Percentiles rank a stretch among this genome's conserved stretches.
Evolutionary conservation across 495 filamentous ascomycete species (phyloP).

Genomic region (Aspergillus bertholletiae): DNA sequence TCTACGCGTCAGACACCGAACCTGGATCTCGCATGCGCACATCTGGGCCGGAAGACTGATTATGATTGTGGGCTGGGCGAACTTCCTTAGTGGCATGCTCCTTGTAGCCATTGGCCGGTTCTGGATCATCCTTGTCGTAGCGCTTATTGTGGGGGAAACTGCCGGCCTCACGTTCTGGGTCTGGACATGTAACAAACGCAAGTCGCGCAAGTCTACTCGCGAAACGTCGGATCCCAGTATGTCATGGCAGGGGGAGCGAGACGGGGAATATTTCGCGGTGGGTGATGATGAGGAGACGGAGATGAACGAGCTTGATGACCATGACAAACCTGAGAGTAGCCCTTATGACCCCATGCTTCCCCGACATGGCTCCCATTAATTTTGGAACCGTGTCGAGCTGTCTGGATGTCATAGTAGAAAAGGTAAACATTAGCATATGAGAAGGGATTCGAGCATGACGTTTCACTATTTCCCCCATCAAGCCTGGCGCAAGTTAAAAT

Average conservation of each 20-base stretch:
- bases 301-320: background rate
- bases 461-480: too few relatives aligned
- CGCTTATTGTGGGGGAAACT: background rate
- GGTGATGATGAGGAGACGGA: background rate
- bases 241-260: background rate
- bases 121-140: background rate
- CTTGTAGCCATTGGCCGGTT: background rate
- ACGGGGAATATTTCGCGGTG: background rate
- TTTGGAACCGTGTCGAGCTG: background rate
- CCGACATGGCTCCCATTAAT: background rate
- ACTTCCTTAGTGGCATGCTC: constrained; percentile 8
- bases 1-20: constrained; percentile 2
- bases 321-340: background rate
- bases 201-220: background rate
- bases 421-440: too few relatives aligned
- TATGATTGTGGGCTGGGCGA: constrained; percentile 6
- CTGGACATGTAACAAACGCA: constrained; percentile 1
- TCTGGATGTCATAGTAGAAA: too few relatives aligned
- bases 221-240: background rate
- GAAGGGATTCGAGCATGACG: too few relatives aligned
- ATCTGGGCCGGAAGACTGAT: constrained; percentile 7
- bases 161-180: constrained; percentile 2
- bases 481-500: too few relatives aligned
- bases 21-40: constrained; percentile 10
- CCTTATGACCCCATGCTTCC: background rate